These are phyloP conservation scores for Penicillium sp. DNA, from an alignment of 2,329 filamentous ascomycete species.

Conservation along the genomic window DNA sequence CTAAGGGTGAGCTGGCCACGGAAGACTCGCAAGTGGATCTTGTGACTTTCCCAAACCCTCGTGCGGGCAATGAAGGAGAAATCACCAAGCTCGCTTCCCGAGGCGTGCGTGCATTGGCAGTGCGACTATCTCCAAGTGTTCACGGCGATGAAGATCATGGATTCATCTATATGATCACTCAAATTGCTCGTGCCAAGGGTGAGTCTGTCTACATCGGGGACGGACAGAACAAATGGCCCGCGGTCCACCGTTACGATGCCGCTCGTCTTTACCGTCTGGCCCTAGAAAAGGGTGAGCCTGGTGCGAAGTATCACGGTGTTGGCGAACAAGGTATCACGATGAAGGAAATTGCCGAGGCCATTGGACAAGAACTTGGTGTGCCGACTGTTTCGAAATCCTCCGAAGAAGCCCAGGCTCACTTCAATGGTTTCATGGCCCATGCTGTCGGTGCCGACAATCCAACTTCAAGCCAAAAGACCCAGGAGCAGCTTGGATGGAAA, in stretches of 20 bases:
- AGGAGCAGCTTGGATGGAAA: conserved; percentile 37
- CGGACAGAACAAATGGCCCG: conserved; percentile 38
- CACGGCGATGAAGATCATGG: conserved; percentile 37
- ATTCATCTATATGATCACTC: conserved; percentile 30
- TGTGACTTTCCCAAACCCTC: conserved; percentile 20
- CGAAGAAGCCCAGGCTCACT: conserved; percentile 28
- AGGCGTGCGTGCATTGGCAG: conserved; percentile 33
- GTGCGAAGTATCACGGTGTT: conserved; percentile 38
- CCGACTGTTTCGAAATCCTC: conserved; percentile 27
- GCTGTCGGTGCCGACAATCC: conserved; percentile 31
- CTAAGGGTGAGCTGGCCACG: conserved; percentile 22
- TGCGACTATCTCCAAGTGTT: conserved; percentile 42
- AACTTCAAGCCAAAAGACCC: conserved; percentile 38
- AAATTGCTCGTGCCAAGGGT: conserved; percentile 27
- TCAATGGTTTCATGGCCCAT: conserved; percentile 31
- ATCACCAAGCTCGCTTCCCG: conserved; percentile 17
- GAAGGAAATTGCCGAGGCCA: conserved; percentile 36
- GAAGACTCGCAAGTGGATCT: conserved; percentile 29
- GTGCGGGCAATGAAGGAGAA: conserved; percentile 24
- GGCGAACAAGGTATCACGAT: conserved; percentile 36
- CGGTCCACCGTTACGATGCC: conserved; percentile 40
- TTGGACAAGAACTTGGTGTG: conserved; percentile 37
- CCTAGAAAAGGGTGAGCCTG: conserved; percentile 39
- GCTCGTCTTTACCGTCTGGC: conserved; percentile 39
- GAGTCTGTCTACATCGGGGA: conserved; percentile 37